These are phyloP conservation scores for Candida namnaoensis DNA, from an alignment of 805 yeast genomes.

Conservation along the genomic window DNA sequence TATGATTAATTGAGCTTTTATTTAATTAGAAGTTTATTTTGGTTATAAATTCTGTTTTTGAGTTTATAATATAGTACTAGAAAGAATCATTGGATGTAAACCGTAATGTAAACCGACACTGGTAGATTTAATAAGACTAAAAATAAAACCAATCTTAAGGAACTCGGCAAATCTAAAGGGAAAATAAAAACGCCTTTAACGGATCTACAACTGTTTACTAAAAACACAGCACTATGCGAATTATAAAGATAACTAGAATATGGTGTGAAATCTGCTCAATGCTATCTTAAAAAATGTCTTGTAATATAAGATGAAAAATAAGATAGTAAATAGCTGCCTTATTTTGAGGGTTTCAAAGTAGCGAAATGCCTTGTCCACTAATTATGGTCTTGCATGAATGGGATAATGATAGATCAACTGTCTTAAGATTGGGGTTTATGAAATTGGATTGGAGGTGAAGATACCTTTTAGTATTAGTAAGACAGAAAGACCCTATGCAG, in stretches of 20 bases:
- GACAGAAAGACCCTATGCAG: slow-evolving; percentile 6
- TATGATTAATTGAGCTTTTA: slow-evolving; percentile 7
- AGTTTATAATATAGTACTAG: no score
- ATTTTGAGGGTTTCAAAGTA: slow-evolving; percentile 16
- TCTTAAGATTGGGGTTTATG: slow-evolving; percentile 6
- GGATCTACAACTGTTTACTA: slow-evolving; percentile 10
- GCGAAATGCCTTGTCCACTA: slow-evolving; percentile 16
- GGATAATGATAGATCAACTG: slow-evolving; percentile 10
- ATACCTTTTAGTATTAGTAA: slow-evolving; percentile 11
- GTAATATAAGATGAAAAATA: background rate
- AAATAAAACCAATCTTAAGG: slow-evolving; percentile 10
- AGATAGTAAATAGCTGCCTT: slow-evolving; percentile 11
- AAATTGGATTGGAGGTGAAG: slow-evolving; percentile 6
- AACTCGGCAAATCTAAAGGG: slow-evolving; percentile 13
- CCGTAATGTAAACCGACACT: background rate
- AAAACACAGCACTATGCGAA: slow-evolving; percentile 13
- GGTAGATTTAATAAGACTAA: slow-evolving; percentile 6
- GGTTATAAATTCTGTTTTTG: no score
- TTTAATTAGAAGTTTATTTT: no score
- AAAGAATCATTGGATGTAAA: no score
- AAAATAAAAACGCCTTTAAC: slow-evolving; percentile 1
- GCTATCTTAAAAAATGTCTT: slow-evolving; percentile 4
- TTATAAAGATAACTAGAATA: slow-evolving; percentile 7
- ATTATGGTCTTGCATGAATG: slow-evolving; percentile 14
- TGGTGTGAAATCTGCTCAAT: slow-evolving; percentile 16